Percentiles rank a stretch among this genome's conserved stretches.
These are phyloP conservation scores for Aphanomyces euteiches DNA, from an alignment of 352 stramenopile genomes.

Conservation along the genomic window DNA sequence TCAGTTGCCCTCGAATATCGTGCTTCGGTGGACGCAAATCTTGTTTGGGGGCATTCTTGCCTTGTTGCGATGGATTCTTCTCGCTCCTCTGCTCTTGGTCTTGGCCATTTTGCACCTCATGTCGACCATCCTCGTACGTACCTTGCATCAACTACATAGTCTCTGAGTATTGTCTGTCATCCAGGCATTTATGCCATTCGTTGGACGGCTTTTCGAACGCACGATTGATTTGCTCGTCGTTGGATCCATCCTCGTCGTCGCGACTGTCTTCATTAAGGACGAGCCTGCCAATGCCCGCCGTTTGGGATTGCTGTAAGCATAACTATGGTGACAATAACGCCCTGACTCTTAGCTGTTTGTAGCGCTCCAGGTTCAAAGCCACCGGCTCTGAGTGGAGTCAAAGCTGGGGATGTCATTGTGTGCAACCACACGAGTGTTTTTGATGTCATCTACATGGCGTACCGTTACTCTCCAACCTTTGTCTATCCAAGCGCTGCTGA, in stretches of 20 bases:
- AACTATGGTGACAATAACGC: too few species aligned
- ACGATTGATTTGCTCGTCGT: constrained; percentile 55
- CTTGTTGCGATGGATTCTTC: constrained; percentile 40
- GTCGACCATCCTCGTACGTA: constrained; percentile 1
- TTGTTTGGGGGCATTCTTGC: constrained; percentile 45
- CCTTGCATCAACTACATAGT: neutral
- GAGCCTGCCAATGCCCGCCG: constrained; percentile 69
- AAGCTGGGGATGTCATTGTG: constrained; percentile 58
- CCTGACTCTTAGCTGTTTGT: neutral
- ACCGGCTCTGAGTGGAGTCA: constrained; percentile 37
- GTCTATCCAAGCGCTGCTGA: constrained; percentile 57
- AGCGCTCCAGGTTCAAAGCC: constrained; percentile 19
- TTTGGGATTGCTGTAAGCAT: constrained; percentile 53
- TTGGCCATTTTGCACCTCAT: neutral
- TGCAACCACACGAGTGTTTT: constrained; percentile 82
- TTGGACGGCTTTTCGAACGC: constrained; percentile 65
- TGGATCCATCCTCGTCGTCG: constrained; percentile 40
- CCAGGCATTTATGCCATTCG: constrained; percentile 52
- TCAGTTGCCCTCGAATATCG: constrained; percentile 45
- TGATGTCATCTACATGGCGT: constrained; percentile 71
- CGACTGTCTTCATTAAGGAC: constrained; percentile 62
- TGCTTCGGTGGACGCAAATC: constrained; percentile 44
- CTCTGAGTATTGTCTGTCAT: neutral
- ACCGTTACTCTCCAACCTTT: constrained; percentile 76
- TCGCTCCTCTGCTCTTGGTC: constrained; percentile 45